Base-by-base conservation (phyloP, 2,329 filamentous ascomycete genomes). In the Furcasterigmium furcatum region DNA sequence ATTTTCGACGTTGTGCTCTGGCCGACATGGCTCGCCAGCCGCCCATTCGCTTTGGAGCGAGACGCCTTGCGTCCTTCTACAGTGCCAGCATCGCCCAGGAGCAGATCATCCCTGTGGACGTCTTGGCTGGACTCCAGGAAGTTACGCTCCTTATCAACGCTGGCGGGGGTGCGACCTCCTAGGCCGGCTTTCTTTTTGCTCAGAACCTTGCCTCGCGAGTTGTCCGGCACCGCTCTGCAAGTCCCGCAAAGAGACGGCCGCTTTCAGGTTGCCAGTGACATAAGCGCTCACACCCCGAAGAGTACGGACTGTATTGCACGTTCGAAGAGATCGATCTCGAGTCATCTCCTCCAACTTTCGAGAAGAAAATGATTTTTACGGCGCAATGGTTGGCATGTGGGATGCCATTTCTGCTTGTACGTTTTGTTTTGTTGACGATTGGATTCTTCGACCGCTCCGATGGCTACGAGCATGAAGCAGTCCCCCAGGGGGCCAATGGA, bases 1-100 rank as follows among this genome's bases (percentile, higher is more conserved):
- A 91, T 62, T 90, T 91, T 68, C 80, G 81, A 52, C 70, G 72
- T 56, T 74, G 79, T 61, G 86, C 87, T 45, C 67, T 84, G 50
- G 80, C 84, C 59, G 87, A 91, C 65, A 7, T 42, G 40, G 12
- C 19, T 16, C 40, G 29, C 18, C 40, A 34, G 14, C 40, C 40
- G 2, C 19, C 40, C n/a, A 36, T 36, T 12, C 12, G 13, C 8
- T 25, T 25, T 24, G 41, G 32, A 9, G 16, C 16, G n/a, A 36
- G n/a, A 29, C 34, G 16, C 9, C 9, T 16, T 3, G 34, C 8
- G n/a, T 18, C 4, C 19, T 34, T 40, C n/a, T 24, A 32, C 24
- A 25, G 8, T 19, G 10, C 36, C 20, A 19, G 7, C 22, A 22
- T 39, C 14, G 18, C 32, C 7, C 7, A 8, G 7, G 16, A n/a